phyloP scores from a whole-genome alignment of 371 early-diverging fungal species.

The Mucor velutinosus region DNA sequence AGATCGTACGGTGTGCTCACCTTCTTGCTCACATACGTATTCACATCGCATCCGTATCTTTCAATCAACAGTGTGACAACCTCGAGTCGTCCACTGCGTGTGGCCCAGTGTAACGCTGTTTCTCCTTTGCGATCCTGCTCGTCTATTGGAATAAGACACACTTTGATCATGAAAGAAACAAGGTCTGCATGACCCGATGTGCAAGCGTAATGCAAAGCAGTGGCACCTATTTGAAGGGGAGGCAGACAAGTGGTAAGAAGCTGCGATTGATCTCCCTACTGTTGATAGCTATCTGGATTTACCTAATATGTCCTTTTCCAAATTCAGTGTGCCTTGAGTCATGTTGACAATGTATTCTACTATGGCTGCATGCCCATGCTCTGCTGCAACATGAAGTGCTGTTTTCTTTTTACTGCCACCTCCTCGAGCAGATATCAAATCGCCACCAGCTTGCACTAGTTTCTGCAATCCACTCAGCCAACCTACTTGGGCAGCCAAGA shows the following conservation, averaged over 20 bases:
- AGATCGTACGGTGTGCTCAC: conserved; percentile 42
- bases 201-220: conserved; percentile 48
- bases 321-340: conserved; percentile 40
- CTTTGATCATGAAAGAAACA: conserved; percentile 30
- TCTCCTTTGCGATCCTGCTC: conserved; percentile 32
- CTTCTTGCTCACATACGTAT: conserved; percentile 36
- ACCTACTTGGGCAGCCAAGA: conserved; percentile 45
- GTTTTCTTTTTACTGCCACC: conserved; percentile 42
- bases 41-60: conserved; percentile 33
- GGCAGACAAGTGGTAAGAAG: not conserved
- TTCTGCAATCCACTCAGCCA: conserved; percentile 44
- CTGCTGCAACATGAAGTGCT: conserved; percentile 45
- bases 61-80: conserved; percentile 39
- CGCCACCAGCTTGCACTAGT: conserved; percentile 44
- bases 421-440: conserved; percentile 44
- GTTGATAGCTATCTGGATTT: not conserved
- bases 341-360: conserved; percentile 41
- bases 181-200: conserved; percentile 42
- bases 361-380: conserved; percentile 40
- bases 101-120: conserved; percentile 46
- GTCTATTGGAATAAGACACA: conserved; percentile 32
- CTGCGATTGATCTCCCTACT: not conserved
- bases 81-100: conserved; percentile 34
- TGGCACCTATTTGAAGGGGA: conserved; percentile 35
- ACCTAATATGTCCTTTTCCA: conserved; percentile 40